A percentile compares a stretch with the other conserved stretches of the same genome.
Evolutionary conservation across 768 basidiomycete species (phyloP).

Genomic region (Suillus bovinus): DNA sequence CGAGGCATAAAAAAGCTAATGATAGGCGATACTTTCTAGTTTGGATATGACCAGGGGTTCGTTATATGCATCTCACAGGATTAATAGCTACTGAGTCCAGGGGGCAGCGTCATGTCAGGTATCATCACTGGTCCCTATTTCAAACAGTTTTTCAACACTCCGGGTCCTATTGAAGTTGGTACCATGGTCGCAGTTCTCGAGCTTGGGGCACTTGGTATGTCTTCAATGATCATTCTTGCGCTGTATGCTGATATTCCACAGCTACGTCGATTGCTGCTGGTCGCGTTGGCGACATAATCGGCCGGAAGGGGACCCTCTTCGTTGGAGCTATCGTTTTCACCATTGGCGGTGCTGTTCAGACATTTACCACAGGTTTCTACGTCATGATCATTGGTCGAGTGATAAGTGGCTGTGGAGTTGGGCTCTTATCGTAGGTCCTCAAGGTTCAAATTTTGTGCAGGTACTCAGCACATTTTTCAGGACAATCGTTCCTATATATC

Average conservation of each 20-base stretch:
- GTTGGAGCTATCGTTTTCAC: constrained; percentile 83
- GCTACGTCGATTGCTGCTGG: constrained; percentile 91
- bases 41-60: constrained; percentile 88
- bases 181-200: constrained; percentile 96
- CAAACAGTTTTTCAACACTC: constrained; percentile 78
- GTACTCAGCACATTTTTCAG: constrained; percentile 37
- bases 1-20: not conserved
- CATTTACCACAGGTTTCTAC: constrained; percentile 75
- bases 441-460: not conserved
- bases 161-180: constrained; percentile 73
- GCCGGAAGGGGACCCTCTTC: constrained; percentile 82
- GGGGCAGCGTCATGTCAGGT: constrained; percentile 79
- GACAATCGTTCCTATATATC: constrained; percentile 94
- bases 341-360: constrained; percentile 84
- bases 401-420: constrained; percentile 87
- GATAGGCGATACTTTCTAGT: constrained; percentile 40
- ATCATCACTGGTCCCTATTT: constrained; percentile 89
- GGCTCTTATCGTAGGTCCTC: constrained; percentile 73
- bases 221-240: not conserved
- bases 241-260: constrained; percentile 29
- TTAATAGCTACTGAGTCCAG: constrained; percentile 1
- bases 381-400: constrained; percentile 84
- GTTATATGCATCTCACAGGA: constrained; percentile 11
- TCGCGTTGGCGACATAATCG: constrained; percentile 82
- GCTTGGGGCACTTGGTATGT: constrained; percentile 85